Percentiles rank a stretch among this genome's conserved stretches.
phyloP scores from a whole-genome alignment of 805 yeast species.

The Wickerhamomyces chaumierensis region DNA sequence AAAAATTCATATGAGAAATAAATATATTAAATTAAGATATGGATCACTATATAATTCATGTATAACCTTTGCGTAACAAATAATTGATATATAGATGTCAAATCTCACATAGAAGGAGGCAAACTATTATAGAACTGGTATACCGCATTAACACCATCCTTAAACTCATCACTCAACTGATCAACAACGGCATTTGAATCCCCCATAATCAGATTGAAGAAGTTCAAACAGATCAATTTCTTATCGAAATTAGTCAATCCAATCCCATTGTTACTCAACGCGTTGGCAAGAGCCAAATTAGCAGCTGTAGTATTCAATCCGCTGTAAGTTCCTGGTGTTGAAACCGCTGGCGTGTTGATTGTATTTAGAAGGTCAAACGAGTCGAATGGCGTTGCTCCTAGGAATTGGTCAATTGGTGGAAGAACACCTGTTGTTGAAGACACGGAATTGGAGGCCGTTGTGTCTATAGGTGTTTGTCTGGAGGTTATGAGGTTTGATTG shows the following conservation, averaged over 20 bases:
- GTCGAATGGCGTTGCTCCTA: too few species aligned
- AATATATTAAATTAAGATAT: too few species aligned
- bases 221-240: background rate
- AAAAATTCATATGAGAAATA: too few species aligned
- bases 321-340: background rate
- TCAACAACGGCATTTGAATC: background rate
- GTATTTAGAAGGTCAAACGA: too few species aligned
- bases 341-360: background rate
- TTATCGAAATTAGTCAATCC: background rate
- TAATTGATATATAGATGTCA: too few species aligned
- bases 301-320: background rate
- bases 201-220: background rate
- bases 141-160: background rate
- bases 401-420: too few species aligned
- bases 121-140: background rate
- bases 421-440: too few species aligned
- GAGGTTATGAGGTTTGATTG: too few species aligned
- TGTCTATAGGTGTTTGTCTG: too few species aligned
- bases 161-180: background rate
- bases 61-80: too few species aligned
- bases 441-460: too few species aligned
- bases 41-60: too few species aligned
- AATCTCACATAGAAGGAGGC: background rate
- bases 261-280: background rate
- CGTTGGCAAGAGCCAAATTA: background rate